phyloP scores from a whole-genome alignment of 768 basidiomycete species.

The Coprinopsis cinerea region DNA sequence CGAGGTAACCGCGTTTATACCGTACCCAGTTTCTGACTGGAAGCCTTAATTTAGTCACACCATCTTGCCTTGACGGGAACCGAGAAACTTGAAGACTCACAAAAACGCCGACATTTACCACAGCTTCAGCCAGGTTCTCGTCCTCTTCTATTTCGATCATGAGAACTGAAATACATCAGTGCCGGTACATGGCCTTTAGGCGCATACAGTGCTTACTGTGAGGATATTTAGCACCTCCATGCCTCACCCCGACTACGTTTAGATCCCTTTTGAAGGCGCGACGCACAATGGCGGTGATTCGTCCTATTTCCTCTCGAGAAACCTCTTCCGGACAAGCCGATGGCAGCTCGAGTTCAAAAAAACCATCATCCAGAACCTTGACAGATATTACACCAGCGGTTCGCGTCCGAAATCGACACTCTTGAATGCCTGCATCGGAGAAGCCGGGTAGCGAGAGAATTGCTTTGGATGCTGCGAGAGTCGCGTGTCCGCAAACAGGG shows the following conservation, averaged over 20 bases:
- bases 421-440: slow-evolving; percentile 17
- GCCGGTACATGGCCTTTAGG: neutral
- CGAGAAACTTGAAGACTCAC: slow-evolving; percentile 21
- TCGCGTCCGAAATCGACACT: slow-evolving; percentile 1
- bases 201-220: neutral
- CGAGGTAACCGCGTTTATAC: slow-evolving; percentile 34
- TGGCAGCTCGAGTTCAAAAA: slow-evolving; percentile 35
- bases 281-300: slow-evolving; percentile 23
- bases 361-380: slow-evolving; percentile 20
- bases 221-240: slow-evolving; percentile 32
- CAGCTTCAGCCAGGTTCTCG: slow-evolving; percentile 28
- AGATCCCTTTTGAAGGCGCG: slow-evolving; percentile 25
- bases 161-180: slow-evolving; percentile 20
- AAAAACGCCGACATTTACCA: slow-evolving; percentile 26
- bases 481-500: slow-evolving; percentile 39
- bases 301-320: slow-evolving; percentile 23
- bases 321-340: slow-evolving; percentile 20
- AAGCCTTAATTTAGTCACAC: neutral
- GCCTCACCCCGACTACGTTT: slow-evolving; percentile 15
- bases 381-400: neutral
- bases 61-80: neutral
- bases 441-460: slow-evolving; percentile 28
- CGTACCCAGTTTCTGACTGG: slow-evolving; percentile 29
- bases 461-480: slow-evolving; percentile 37
- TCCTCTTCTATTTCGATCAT: slow-evolving; percentile 36